phyloP scores from a whole-genome alignment of 1,284 basidiomycete genomes.

The Phaffia rhodozyma region DNA sequence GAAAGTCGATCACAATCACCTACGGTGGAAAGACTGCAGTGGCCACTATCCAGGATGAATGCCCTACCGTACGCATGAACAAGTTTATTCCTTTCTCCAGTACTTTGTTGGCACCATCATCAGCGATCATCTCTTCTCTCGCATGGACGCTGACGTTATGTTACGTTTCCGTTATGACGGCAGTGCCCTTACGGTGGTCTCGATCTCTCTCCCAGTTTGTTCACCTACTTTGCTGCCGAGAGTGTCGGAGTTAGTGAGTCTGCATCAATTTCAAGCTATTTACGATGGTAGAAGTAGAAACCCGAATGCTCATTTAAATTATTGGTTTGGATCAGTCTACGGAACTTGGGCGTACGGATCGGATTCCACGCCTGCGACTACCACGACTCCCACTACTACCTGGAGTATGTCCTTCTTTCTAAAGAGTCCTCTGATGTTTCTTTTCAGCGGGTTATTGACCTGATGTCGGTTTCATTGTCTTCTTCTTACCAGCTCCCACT shows the following conservation, averaged over 20 bases:
- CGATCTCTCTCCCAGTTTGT: slow-evolving; percentile 65
- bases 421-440: neutral
- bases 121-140: neutral
- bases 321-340: neutral
- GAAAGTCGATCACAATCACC: slow-evolving; percentile 50
- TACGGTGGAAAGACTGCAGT: slow-evolving; percentile 49
- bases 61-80: slow-evolving; percentile 24
- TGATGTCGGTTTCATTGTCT: slow-evolving; percentile 20
- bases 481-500: slow-evolving; percentile 22
- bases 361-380: slow-evolving; percentile 41
- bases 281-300: neutral
- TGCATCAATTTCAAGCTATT: neutral
- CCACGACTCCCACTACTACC: slow-evolving; percentile 7
- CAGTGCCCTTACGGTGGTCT: slow-evolving; percentile 57
- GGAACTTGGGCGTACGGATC: slow-evolving; percentile 42
- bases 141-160: neutral
- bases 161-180: slow-evolving; percentile 36
- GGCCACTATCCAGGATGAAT: slow-evolving; percentile 55
- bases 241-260: slow-evolving; percentile 21
- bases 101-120: neutral
- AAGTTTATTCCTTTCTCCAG: neutral
- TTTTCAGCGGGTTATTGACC: slow-evolving; percentile 21
- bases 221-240: slow-evolving; percentile 38
- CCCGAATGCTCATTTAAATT: neutral
- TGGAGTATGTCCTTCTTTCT: slow-evolving; percentile 15